Conservation (phyloP, 805 yeast species). For the Saccharomyces mikatae region DNA sequence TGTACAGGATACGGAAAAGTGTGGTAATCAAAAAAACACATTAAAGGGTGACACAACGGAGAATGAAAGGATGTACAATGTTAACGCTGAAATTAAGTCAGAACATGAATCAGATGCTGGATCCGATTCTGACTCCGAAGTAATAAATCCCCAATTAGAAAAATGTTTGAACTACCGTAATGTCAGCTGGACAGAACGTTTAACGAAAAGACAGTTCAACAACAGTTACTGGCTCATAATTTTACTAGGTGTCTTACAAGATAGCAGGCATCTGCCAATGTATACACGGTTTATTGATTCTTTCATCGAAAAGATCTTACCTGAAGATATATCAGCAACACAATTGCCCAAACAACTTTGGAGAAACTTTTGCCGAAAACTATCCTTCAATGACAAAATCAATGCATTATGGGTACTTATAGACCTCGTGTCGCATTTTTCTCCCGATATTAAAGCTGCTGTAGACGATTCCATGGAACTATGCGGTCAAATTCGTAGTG, state of each 20-base stretch:
- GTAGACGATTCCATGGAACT: conserved; percentile 29
- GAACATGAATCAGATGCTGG: conserved; percentile 5
- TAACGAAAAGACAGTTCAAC: conserved; percentile 63
- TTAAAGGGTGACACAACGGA: conserved; percentile 8
- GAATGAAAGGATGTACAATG: conserved; percentile 17
- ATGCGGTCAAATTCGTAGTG: conserved; percentile 28
- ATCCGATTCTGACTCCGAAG: conserved; percentile 11
- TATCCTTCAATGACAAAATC: conserved; percentile 49
- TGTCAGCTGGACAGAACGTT: conserved; percentile 67
- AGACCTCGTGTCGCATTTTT: conserved; percentile 40
- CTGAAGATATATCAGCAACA: conserved; percentile 17
- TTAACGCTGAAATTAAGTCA: conserved; percentile 21
- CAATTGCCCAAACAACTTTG: conserved; percentile 33
- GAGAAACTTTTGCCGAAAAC: conserved; percentile 45
- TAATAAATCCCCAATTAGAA: conserved; percentile 24
- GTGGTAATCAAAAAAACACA: background rate
- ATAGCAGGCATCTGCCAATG: conserved; percentile 23
- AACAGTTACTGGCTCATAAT: conserved; percentile 84
- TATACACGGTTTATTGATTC: conserved; percentile 34
- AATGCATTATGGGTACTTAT: conserved; percentile 53
- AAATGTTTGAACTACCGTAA: conserved; percentile 48
- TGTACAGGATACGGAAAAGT: background rate
- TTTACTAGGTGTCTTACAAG: conserved; percentile 57
- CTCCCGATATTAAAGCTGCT: conserved; percentile 25
- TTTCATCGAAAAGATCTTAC: conserved; percentile 51